A percentile compares a stretch with the other conserved stretches of the same genome.
Evolutionary conservation across 108 stramenopile genomes (phyloP).

Genomic region (Skeletonema menzelii): DNA sequence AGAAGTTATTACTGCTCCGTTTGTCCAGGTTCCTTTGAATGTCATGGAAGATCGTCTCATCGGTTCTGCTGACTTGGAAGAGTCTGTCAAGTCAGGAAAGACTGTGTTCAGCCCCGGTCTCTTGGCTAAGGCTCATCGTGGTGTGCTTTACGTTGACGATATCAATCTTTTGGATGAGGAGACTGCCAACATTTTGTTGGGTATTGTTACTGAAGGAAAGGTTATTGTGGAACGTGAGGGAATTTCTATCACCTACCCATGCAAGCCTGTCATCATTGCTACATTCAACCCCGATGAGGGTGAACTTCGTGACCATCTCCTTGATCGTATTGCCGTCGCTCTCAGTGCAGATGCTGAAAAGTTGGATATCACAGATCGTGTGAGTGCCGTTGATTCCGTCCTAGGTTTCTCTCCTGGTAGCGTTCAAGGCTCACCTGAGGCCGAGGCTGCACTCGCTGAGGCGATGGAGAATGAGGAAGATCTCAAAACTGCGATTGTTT

Average conservation of each 20-base stretch:
- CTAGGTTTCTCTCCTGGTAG: conserved; percentile 73
- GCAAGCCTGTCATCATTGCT: conserved; percentile 90
- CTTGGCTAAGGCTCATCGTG: conserved; percentile 94
- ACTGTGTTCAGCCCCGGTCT: conserved; percentile 94
- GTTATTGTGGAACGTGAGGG: conserved; percentile 96
- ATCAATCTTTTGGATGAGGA: conserved; percentile 95
- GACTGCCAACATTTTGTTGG: conserved; percentile 90
- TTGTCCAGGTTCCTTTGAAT: conserved; percentile 95
- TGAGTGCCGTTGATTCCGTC: conserved; percentile 87
- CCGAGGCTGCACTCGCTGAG: conserved; percentile 61
- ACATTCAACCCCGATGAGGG: conserved; percentile 98
- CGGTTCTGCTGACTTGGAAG: conserved; percentile 94
- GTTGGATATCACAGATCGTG: conserved; percentile 76
- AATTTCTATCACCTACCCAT: conserved; percentile 88
- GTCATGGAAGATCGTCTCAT: conserved; percentile 97
- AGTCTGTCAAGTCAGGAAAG: conserved; percentile 88
- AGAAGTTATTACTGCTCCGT: conserved; percentile 87
- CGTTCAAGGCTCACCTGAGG: conserved; percentile 59
- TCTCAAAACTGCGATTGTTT: conserved; percentile 91
- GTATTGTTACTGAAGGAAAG: conserved; percentile 88
- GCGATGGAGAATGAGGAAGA: conserved; percentile 91
- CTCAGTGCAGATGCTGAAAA: conserved; percentile 87
- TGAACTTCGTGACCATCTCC: conserved; percentile 93
- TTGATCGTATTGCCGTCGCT: conserved; percentile 93
- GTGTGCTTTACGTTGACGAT: conserved; percentile 95